These are phyloP conservation scores for Penicillium nucicola DNA, from an alignment of 495 filamentous ascomycete genomes.

Conservation along the genomic window DNA sequence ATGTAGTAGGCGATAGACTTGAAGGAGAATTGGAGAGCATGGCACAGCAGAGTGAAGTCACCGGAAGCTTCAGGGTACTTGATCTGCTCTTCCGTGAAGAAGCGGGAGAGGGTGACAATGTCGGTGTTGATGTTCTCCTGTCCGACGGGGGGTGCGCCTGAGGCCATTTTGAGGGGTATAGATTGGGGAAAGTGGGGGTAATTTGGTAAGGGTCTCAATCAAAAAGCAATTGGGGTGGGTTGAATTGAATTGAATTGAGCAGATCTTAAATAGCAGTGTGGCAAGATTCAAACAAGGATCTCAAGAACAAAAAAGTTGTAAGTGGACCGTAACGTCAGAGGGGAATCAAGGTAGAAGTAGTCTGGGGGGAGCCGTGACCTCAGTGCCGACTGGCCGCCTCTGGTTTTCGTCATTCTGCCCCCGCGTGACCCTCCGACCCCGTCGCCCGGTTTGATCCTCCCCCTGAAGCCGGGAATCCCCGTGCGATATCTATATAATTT, in stretches of 20 bases:
- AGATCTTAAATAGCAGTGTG: neutral
- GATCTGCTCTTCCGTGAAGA: conserved; percentile 90
- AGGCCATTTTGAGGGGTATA: conserved; percentile 30
- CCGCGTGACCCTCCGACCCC: conserved; percentile 6
- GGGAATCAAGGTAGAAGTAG: conserved; percentile 10
- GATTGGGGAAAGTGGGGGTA: neutral
- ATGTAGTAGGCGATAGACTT: conserved; percentile 99
- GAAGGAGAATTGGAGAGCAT: conserved; percentile 98
- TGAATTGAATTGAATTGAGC: neutral
- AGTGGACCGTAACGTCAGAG: conserved; percentile 4
- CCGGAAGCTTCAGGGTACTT: conserved; percentile 94
- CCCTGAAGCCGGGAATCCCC: neutral
- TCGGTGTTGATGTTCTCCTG: conserved; percentile 88
- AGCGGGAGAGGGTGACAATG: conserved; percentile 91
- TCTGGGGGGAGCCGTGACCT: neutral
- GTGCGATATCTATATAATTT: neutral
- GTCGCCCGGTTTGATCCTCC: conserved; percentile 2
- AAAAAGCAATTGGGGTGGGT: neutral
- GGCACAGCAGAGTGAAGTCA: conserved; percentile 98
- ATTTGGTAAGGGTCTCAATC: neutral
- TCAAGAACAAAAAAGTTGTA: neutral
- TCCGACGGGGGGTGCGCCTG: conserved; percentile 41
- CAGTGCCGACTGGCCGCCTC: neutral
- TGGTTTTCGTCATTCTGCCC: conserved; percentile 8
- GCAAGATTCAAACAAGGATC: neutral